These are phyloP conservation scores for Cyclanthera cordifolia DNA, from an alignment of 306 rosid species.

Conservation along the genomic window DNA sequence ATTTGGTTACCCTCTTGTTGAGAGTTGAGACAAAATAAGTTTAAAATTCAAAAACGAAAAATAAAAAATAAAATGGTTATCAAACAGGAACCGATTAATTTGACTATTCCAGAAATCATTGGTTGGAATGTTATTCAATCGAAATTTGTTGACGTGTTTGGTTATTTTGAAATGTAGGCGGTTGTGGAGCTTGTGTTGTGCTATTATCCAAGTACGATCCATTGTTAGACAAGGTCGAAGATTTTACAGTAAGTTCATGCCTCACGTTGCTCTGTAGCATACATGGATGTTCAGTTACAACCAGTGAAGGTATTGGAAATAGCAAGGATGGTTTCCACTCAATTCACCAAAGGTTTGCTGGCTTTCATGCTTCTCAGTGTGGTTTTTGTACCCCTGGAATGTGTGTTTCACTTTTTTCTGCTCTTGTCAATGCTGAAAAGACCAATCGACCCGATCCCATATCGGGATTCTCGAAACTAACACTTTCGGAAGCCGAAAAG, in stretches of 20 bases:
- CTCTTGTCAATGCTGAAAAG: conserved; percentile 68
- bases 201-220: conserved; percentile 66
- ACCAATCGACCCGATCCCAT: conserved; percentile 33
- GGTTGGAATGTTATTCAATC: neutral
- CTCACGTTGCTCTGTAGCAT: conserved; percentile 68
- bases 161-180: conserved; percentile 43
- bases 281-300: conserved; percentile 60
- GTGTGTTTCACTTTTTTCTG: conserved; percentile 61
- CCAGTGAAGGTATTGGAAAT: conserved; percentile 84
- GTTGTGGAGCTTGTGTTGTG: conserved; percentile 91
- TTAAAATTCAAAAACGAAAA: no score
- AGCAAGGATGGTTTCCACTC: conserved; percentile 68
- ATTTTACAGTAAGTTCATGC: conserved; percentile 63
- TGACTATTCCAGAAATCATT: neutral
- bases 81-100: neutral
- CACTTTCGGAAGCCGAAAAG: conserved; percentile 57
- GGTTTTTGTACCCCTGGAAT: conserved; percentile 93
- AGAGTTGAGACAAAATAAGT: no score
- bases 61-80: no score
- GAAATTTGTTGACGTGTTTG: neutral
- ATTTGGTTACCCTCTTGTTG: no score
- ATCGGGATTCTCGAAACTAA: conserved; percentile 69
- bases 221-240: conserved; percentile 41
- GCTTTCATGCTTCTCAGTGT: conserved; percentile 85
- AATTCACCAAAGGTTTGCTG: conserved; percentile 66